Conservation (phyloP, 495 filamentous ascomycete species). For the Neurospora sublineolata region DNA sequence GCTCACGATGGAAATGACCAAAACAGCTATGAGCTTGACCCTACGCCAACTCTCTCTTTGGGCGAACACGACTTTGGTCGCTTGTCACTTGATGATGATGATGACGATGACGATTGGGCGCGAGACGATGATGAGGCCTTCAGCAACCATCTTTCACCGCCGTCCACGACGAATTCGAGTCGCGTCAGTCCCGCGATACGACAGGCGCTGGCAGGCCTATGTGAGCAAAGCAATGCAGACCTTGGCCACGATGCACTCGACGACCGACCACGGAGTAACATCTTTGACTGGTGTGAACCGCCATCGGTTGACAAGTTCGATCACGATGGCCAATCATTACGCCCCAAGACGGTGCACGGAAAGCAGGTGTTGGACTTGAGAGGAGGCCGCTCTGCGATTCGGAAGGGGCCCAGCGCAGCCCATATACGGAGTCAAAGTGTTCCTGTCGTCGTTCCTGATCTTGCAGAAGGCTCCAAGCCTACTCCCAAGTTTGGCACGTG, state of each 20-base stretch:
- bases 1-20: slow-evolving; percentile 3
- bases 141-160: slow-evolving; percentile 42
- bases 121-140: slow-evolving; percentile 42
- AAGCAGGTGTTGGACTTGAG: slow-evolving; percentile 66
- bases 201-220: slow-evolving; percentile 30
- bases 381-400: slow-evolving; percentile 61
- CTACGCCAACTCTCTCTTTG: slow-evolving; percentile 7
- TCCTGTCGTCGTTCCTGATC: slow-evolving; percentile 68
- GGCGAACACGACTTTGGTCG: slow-evolving; percentile 29
- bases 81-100: slow-evolving; percentile 47
- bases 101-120: slow-evolving; percentile 54
- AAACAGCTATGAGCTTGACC: slow-evolving; percentile 11
- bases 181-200: slow-evolving; percentile 35
- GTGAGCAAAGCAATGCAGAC: slow-evolving; percentile 25
- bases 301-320: slow-evolving; percentile 43
- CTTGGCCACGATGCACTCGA: slow-evolving; percentile 21
- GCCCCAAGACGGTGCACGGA: slow-evolving; percentile 83
- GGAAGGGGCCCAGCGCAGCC: slow-evolving; percentile 62
- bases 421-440: slow-evolving; percentile 94
- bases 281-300: slow-evolving; percentile 85
- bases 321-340: slow-evolving; percentile 42
- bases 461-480: slow-evolving; percentile 38
- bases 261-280: slow-evolving; percentile 45
- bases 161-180: slow-evolving; percentile 37
- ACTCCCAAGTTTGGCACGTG: slow-evolving; percentile 80